A percentile compares a stretch with the other conserved stretches of the same genome.
phyloP scores from a whole-genome alignment of 2,329 filamentous ascomycete genomes.

The Furcasterigmium sp. region DNA sequence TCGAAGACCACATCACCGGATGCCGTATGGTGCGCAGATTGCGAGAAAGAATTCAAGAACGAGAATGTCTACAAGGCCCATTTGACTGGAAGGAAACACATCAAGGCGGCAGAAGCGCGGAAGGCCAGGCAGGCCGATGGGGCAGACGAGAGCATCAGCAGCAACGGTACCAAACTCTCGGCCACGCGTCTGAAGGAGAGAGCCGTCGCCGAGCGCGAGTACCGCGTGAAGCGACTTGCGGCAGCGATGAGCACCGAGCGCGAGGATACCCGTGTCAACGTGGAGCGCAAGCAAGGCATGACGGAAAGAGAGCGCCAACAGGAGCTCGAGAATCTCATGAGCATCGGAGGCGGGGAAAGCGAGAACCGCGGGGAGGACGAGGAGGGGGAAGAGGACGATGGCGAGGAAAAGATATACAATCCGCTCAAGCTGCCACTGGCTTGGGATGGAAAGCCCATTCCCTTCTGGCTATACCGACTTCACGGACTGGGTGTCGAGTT shows the following conservation, averaged over 20 bases:
- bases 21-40: slow-evolving; percentile 84
- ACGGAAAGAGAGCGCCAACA: slow-evolving; percentile 92
- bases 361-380: slow-evolving; percentile 41
- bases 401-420: slow-evolving; percentile 91
- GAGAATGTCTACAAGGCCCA: slow-evolving; percentile 91
- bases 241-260: slow-evolving; percentile 82
- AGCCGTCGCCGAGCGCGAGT: slow-evolving; percentile 84
- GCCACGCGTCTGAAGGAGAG: slow-evolving; percentile 73
- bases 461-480: slow-evolving; percentile 97
- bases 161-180: slow-evolving; percentile 23
- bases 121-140: slow-evolving; percentile 39
- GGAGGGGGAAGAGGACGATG: slow-evolving; percentile 68
- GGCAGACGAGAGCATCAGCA: slow-evolving; percentile 20
- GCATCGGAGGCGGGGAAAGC: slow-evolving; percentile 36
- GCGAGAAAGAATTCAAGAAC: slow-evolving; percentile 92
- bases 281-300: slow-evolving; percentile 96
- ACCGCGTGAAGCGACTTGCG: slow-evolving; percentile 73
- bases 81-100: slow-evolving; percentile 85
- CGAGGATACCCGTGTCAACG: slow-evolving; percentile 85
- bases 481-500: slow-evolving; percentile 95
- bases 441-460: slow-evolving; percentile 98
- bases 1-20: slow-evolving; percentile 40
- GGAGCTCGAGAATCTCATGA: slow-evolving; percentile 83
- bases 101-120: slow-evolving; percentile 70
- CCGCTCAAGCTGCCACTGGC: slow-evolving; percentile 91